Base-by-base conservation (phyloP, 768 basidiomycete genomes). In the Lanmaoa pseudosensibilis region DNA sequence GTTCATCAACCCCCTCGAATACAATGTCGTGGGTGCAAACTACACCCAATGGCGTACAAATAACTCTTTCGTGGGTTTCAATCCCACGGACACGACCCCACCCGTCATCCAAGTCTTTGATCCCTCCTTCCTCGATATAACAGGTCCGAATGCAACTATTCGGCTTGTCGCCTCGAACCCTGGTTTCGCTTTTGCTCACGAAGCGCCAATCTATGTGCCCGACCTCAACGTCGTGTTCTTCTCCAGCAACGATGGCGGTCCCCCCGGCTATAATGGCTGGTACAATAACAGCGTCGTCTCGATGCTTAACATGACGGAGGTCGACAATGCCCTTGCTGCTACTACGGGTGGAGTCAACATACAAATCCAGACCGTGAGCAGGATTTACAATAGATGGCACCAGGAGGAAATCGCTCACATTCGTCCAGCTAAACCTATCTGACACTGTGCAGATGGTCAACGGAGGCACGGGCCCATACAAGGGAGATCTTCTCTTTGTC, bases 131-230 rank as follows among this genome's bases (percentile, higher is more conserved):
- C 74, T 86, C 7, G 27, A 30, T 30, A 30, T 30, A 30, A 30
- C 27, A 30, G 27, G 27, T 30, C 27, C 27, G 7, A 7, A 9
- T 30, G 27, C 27, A 30, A 30, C 27, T 30, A 30, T 30, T 30
- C 27, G 27, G 7, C 27, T 82, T 50, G 80, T 93, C 43, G 83
- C 85, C 0, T 79, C 81, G 7, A 84, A 85, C 55, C 77, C 80
- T 8, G 81, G 78, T 8, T 86, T 84, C 68, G 85, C 86, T 3
- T 83, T 90, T 58, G 88, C 88, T 12, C 89, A 92, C 63, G 91
- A 92, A 71, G 90, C 87, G 6, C 88, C 88, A 0, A 75, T 91
- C 2, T 90, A 84, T 69, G 75, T 82, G 25, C 72, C 83, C 3
- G 77, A 75, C 32, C 85, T 84, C 21, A 80, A 91, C 63, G 82